Evolutionary conservation across 2,329 filamentous ascomycete genomes (phyloP).

Genomic region (Myriangium duriaei): DNA sequence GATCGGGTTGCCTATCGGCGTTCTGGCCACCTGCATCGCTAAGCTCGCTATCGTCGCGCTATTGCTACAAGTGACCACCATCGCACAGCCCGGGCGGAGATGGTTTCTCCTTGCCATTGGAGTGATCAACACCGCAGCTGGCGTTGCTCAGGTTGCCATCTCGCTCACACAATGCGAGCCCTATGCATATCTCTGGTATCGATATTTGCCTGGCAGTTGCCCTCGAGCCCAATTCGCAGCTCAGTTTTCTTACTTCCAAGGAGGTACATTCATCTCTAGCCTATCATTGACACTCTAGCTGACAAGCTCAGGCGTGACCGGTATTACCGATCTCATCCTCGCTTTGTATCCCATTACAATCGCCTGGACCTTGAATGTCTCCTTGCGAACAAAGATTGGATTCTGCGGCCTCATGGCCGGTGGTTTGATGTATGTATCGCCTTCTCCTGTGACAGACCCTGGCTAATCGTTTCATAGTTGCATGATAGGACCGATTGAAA

Average conservation of each 20-base stretch:
- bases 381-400: slow-evolving; percentile 16
- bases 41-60: slow-evolving; percentile 7
- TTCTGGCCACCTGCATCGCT: neutral
- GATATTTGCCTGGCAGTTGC: slow-evolving; percentile 1
- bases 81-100: neutral
- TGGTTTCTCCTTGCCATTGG: neutral
- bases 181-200: slow-evolving; percentile 1
- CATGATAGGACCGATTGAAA: neutral
- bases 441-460: neutral
- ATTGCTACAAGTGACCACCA: neutral
- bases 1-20: neutral
- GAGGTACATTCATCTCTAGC: neutral
- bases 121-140: neutral
- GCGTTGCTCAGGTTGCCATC: slow-evolving; percentile 1
- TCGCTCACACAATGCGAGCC: slow-evolving; percentile 4
- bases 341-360: slow-evolving; percentile 19
- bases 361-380: slow-evolving; percentile 16
- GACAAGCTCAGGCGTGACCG: neutral
- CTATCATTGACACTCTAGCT: neutral
- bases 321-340: slow-evolving; percentile 14
- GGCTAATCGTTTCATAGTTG: neutral
- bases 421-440: slow-evolving; percentile 11
- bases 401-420: slow-evolving; percentile 20
- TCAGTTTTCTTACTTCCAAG: neutral
- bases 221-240: neutral